Evolutionary conservation across 306 rosid genomes (phyloP), one percentile per base, ranked within the genome.

Genomic region (Cotoneaster glaucophyllus): DNA sequence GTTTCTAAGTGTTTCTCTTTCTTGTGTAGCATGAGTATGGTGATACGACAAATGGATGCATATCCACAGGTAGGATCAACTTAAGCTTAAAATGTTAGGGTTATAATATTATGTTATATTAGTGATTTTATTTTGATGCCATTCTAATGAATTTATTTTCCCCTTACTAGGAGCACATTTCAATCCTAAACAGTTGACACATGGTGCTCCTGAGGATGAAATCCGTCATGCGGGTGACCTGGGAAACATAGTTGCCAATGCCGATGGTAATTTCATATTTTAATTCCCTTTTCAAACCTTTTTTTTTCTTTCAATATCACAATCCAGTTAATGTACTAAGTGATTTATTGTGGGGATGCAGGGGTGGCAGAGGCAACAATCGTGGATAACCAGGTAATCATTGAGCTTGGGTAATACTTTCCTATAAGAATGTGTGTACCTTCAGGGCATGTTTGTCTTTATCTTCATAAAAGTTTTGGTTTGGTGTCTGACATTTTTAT

Each of bases 171-270:
- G 98, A 88, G 62, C 98, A 58, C 98, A 91, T 87, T 91, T 94
- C 82, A 93, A 93, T 81, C 98, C 98, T 21, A 77, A 87, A 13
- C 73, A 73, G 0, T 1, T 79, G 77, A 91, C 97, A 67, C 98
- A 94, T 31, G 98, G 98, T 74, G 97, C 97, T 88, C 98, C 97
- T 78, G 93, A 81, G 71, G 96, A 91, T 80, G 90, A 90, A 83
- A 18, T 86, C 77, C 97, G 98, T 70, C 98, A 94, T 91, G 98
- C 98, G 97, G 98, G 97, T 82, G 97, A 93, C 93, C 97, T 90
- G 96, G 97, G 97, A 93, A 93, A 93, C 97, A 90, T 93, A 84
- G 62, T 86, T 84, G 97, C 96, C 71, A 85, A 87, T 81, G 91
- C 92, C 0, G 82, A 87, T 59, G 94, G 97, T 90, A 84, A 67